These are phyloP conservation scores for Phaeosphaeriaceae sp. DNA, from an alignment of 2,329 filamentous ascomycete species.

Conservation along the genomic window DNA sequence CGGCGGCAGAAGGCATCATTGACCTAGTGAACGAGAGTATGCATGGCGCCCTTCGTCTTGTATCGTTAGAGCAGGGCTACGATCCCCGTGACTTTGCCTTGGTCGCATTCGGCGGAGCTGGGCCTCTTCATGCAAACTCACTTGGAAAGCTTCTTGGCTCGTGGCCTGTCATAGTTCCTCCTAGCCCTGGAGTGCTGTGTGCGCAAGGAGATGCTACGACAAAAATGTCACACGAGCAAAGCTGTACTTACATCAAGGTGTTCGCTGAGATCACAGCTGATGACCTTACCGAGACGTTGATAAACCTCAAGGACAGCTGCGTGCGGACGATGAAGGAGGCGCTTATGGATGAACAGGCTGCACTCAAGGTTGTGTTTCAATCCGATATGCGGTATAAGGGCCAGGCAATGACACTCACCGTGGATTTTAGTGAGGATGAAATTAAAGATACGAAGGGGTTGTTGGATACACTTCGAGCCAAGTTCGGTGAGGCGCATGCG, in stretches of 20 bases:
- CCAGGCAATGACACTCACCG: constrained; percentile 48
- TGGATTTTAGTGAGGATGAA: constrained; percentile 46
- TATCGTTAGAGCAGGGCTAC: constrained; percentile 60
- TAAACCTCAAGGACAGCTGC: constrained; percentile 47
- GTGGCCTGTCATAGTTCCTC: constrained; percentile 61
- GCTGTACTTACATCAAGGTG: constrained; percentile 54
- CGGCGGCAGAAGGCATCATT: constrained; percentile 58
- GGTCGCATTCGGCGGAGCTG: constrained; percentile 59
- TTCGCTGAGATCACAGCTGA: constrained; percentile 45
- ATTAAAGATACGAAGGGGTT: constrained; percentile 40
- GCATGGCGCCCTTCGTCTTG: constrained; percentile 58
- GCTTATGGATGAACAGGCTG: constrained; percentile 37
- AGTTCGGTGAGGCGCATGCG: constrained; percentile 53
- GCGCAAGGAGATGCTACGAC: constrained; percentile 59
- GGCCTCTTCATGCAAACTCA: constrained; percentile 59
- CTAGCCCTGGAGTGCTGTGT: constrained; percentile 58
- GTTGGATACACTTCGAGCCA: constrained; percentile 42
- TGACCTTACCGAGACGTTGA: constrained; percentile 45
- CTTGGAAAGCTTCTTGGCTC: constrained; percentile 58
- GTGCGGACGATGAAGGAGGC: constrained; percentile 49
- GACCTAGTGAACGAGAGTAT: constrained; percentile 60
- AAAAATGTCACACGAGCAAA: constrained; percentile 56
- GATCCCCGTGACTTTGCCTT: constrained; percentile 59
- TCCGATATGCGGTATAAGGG: constrained; percentile 58
- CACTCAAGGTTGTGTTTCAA: constrained; percentile 49